A percentile compares a stretch with the other conserved stretches of the same genome.
Conservation (phyloP, 192 early-diverging fungal genomes). For the Mortierella hygrophila region DNA sequence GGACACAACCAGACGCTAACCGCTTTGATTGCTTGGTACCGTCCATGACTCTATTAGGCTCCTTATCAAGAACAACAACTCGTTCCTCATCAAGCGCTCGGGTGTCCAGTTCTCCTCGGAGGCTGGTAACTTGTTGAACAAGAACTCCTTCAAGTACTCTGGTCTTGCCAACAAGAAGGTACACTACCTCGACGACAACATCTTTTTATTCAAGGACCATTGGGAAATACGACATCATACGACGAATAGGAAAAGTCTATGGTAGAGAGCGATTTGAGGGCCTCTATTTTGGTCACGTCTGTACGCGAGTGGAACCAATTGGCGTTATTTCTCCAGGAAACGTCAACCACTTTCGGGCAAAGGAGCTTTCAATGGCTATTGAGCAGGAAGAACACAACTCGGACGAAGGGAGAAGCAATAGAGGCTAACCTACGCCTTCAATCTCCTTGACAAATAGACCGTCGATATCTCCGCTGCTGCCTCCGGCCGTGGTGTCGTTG, state of each 20-base stretch:
- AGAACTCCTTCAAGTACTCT: constrained; percentile 87
- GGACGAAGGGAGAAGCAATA: background rate
- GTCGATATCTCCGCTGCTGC: constrained; percentile 68
- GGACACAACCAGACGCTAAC: background rate
- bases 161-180: constrained; percentile 85
- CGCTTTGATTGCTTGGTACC: background rate
- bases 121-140: constrained; percentile 81
- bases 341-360: background rate
- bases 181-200: background rate
- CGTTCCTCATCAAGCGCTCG: constrained; percentile 87
- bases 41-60: constrained; percentile 40
- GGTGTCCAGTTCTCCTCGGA: constrained; percentile 81
- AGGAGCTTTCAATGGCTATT: background rate
- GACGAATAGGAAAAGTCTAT: too few species aligned
- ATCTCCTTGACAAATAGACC: constrained; percentile 57
- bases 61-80: constrained; percentile 81
- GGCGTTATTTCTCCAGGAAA: too few species aligned
- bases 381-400: background rate
- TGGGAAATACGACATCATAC: too few species aligned
- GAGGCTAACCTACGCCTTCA: background rate
- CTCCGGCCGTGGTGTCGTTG: constrained; percentile 70
- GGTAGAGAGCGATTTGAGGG: too few species aligned
- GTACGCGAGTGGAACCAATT: too few species aligned
- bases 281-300: too few species aligned
- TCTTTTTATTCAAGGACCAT: too few species aligned